phyloP scores from a whole-genome alignment of 805 yeast genomes.

The Candida taoyuanica region DNA sequence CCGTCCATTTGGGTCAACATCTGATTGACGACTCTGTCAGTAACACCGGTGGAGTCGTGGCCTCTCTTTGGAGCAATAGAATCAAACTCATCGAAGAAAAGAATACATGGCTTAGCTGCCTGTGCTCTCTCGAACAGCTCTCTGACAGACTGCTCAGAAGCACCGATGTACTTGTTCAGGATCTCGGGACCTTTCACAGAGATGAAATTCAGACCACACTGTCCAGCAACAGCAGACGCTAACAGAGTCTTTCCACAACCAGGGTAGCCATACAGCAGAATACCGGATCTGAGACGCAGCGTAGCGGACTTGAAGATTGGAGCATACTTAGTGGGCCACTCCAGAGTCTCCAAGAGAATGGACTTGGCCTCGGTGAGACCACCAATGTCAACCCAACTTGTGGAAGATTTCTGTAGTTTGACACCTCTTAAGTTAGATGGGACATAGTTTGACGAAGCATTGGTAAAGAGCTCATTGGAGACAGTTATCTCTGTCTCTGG shows the following conservation, averaged over 20 bases:
- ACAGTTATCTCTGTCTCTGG: constrained; percentile 6
- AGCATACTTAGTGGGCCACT: constrained; percentile 96
- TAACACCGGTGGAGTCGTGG: constrained; percentile 95
- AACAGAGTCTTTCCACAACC: constrained; percentile 95
- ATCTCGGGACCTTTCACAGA: constrained; percentile 96
- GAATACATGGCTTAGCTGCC: constrained; percentile 88
- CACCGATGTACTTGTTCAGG: constrained; percentile 92
- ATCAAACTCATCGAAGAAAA: constrained; percentile 94
- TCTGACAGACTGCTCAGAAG: constrained; percentile 91
- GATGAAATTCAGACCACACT: constrained; percentile 90
- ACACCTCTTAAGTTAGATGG: constrained; percentile 87
- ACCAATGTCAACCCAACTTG: constrained; percentile 85
- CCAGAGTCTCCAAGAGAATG: constrained; percentile 77
- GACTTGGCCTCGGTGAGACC: constrained; percentile 76
- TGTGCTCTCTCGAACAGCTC: constrained; percentile 92
- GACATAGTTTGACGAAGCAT: constrained; percentile 61
- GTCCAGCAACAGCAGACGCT: constrained; percentile 91
- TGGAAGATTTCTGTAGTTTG: constrained; percentile 68
- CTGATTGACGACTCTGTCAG: constrained; percentile 96
- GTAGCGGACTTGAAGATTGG: constrained; percentile 93
- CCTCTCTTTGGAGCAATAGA: constrained; percentile 98
- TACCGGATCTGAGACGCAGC: constrained; percentile 81
- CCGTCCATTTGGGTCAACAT: constrained; percentile 98
- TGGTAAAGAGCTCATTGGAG: constrained; percentile 40
- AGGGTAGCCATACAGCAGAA: constrained; percentile 89